Conservation (phyloP, 148 eudicot species). For the Tetragonia tetragonoides region DNA sequence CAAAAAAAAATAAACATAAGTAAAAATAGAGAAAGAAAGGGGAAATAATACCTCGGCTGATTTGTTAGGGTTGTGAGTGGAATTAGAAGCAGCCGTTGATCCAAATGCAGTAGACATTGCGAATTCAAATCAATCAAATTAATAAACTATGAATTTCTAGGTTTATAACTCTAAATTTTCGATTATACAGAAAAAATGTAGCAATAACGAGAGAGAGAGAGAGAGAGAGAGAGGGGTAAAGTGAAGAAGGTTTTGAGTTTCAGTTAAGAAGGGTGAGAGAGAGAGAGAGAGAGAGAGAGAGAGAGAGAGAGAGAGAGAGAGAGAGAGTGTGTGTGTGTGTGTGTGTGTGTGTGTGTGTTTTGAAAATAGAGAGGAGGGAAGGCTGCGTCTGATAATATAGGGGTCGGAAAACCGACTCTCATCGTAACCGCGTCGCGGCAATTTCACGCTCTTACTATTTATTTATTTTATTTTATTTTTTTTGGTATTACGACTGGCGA, state of each 20-base stretch:
- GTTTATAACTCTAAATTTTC: background rate
- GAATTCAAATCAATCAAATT: too few relatives aligned
- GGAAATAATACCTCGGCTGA: conserved; percentile 25
- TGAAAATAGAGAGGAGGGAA: conserved; percentile 9
- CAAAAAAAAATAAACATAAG: background rate
- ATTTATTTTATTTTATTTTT: background rate
- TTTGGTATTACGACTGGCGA: too few relatives aligned
- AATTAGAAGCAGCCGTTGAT: conserved; percentile 16
- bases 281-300: background rate
- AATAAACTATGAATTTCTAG: background rate
- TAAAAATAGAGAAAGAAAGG: background rate
- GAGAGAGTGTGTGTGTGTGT: too few relatives aligned
- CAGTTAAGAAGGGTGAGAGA: background rate
- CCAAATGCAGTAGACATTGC: conserved; percentile 34
- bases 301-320: background rate
- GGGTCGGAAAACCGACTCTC: too few relatives aligned
- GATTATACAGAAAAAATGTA: too few relatives aligned
- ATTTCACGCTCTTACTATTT: background rate
- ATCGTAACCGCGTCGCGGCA: conserved; percentile 11
- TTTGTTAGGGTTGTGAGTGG: conserved; percentile 37
- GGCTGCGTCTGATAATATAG: background rate
- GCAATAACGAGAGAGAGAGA: background rate
- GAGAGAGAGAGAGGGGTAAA: conserved; percentile 6
- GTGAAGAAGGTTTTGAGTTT: too few relatives aligned
- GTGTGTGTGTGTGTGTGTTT: background rate